These are phyloP conservation scores for Myxozyma melibiosi DNA, from an alignment of 805 yeast genomes.

Conservation along the genomic window DNA sequence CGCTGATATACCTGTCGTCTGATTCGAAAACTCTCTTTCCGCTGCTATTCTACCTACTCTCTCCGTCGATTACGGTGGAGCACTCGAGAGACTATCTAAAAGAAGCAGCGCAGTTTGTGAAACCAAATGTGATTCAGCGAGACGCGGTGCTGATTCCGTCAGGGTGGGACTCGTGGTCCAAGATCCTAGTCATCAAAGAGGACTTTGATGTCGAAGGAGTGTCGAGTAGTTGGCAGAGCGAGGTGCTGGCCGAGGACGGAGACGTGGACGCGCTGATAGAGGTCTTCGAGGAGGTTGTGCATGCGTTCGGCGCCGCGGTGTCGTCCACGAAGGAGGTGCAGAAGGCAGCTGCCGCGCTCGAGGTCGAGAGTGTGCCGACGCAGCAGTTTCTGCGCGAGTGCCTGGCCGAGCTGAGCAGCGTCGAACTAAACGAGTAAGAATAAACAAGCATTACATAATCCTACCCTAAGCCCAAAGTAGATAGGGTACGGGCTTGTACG, in stretches of 20 bases:
- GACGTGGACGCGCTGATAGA: conserved; percentile 25
- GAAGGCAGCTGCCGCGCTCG: conserved; percentile 4
- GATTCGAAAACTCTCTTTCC: conserved; percentile 24
- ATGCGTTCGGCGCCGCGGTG: conserved; percentile 24
- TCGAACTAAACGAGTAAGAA: conserved; percentile 4
- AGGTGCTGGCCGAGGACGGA: conserved; percentile 13
- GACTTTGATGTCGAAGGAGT: conserved; percentile 35
- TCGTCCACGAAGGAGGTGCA: neutral
- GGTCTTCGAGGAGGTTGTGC: conserved; percentile 32
- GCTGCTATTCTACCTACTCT: conserved; percentile 19
- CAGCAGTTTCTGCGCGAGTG: conserved; percentile 27
- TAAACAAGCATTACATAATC: neutral
- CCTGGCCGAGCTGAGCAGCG: conserved; percentile 20
- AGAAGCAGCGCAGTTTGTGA: conserved; percentile 18
- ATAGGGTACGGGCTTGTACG: neutral
- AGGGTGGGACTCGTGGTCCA: conserved; percentile 44
- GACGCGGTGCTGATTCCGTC: conserved; percentile 38
- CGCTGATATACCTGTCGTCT: conserved; percentile 24
- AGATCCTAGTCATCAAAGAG: conserved; percentile 37
- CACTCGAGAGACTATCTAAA: neutral
- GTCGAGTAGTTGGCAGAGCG: conserved; percentile 35
- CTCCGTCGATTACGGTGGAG: conserved; percentile 11
- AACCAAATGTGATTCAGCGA: conserved; percentile 35
- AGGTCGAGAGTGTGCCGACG: conserved; percentile 5
- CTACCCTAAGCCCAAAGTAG: neutral